Evolutionary conservation across 345 rosid species (phyloP), one percentile per base, ranked within the genome.

Genomic region (Clarkia xantiana): DNA sequence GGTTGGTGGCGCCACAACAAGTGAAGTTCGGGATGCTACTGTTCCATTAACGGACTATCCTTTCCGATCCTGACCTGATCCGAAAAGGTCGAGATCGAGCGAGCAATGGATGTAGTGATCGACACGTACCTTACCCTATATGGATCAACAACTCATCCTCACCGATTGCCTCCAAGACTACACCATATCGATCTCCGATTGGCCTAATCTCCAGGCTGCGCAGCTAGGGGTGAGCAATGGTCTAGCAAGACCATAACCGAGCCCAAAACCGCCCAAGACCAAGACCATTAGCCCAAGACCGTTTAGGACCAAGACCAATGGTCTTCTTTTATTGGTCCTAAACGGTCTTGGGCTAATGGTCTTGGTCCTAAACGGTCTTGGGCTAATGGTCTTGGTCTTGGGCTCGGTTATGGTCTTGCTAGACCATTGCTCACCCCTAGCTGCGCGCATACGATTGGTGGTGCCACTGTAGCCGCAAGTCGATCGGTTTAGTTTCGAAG

Each of bases 111-210:
- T 47, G 67, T 71, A 51, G 78, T 68, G 11, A 62, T 86, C 53
- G 64, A 82, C 4, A 66, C n/a, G n/a, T n/a, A n/a, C 65, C 41
- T 69, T 80, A 12, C 72, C 89, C 4, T 62, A 76, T 3, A 10
- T 52, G 49, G 86, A 82, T 47, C 95, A 80, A 62, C 86, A 86
- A 61, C 54, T 80, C 10, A 45, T 86, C 15, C 82, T 86, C 60
- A 69, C 75, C 13, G 76, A 70, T 36, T 82, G 93, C 84, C 68
- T 86, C 9, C 86, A 80, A 57, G 86, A 82, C 54, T 82, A 66
- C 51, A 61, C 79, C 1, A 49, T 71, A 11, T 67, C 78, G 0
- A 51, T 78, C 52, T 78, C 93, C 6, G 84, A 82, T 42, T 86
- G 96, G 89, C 94, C 94, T 0, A 73, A 86, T 63, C 89, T 82